phyloP scores from a whole-genome alignment of 148 eudicot species.

The Mesembryanthemum crystallinum region DNA sequence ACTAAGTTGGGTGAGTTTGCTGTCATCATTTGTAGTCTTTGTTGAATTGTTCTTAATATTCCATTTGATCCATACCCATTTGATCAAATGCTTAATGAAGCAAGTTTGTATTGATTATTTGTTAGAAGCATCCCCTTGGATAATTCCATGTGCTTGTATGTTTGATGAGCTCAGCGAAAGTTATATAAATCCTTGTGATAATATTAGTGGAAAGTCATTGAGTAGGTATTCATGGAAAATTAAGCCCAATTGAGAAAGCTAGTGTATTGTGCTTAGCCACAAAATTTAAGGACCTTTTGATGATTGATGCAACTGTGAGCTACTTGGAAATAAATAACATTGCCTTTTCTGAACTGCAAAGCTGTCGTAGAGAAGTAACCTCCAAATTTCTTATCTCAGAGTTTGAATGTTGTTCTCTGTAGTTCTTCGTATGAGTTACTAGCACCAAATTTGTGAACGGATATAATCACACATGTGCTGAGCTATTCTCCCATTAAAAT shows the following conservation, averaged over 20 bases:
- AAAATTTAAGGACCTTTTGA: background rate
- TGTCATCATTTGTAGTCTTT: background rate
- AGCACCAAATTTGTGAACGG: background rate
- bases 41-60: too few species aligned
- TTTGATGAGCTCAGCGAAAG: background rate
- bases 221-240: background rate
- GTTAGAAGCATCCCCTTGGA: background rate
- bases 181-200: too few species aligned
- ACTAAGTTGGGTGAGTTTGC: background rate
- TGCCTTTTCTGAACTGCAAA: background rate
- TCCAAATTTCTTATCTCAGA: slow-evolving; percentile 1
- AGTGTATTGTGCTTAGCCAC: background rate
- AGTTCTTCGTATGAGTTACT: background rate
- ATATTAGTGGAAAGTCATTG: background rate
- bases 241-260: background rate
- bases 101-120: background rate
- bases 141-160: too few species aligned
- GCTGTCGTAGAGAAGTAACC: background rate
- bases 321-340: too few species aligned
- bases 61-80: background rate
- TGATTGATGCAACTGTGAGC: background rate
- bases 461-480: background rate
- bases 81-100: background rate
- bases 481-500: background rate
- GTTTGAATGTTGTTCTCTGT: background rate